phyloP scores from a whole-genome alignment of 2,329 filamentous ascomycete species.

The Sclerotinia glacialis region DNA sequence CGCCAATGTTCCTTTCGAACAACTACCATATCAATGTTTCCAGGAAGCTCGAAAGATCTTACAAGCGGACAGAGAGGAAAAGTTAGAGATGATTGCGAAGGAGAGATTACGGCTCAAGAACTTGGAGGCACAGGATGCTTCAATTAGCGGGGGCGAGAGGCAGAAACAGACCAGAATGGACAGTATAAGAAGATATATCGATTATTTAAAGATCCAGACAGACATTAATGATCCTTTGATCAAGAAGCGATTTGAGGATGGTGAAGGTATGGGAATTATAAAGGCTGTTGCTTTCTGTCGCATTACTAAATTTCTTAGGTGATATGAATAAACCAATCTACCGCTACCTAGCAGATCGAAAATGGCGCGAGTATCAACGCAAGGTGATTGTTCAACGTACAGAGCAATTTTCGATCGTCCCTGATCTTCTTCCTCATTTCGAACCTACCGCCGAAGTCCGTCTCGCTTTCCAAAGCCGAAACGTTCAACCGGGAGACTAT shows the following conservation, averaged over 20 bases:
- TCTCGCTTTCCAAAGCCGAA: conserved; percentile 71
- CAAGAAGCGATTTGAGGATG: conserved; percentile 92
- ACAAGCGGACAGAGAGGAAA: conserved; percentile 74
- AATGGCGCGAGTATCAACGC: conserved; percentile 83
- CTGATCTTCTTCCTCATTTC: conserved; percentile 80
- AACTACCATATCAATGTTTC: conserved; percentile 95
- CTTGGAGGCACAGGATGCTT: conserved; percentile 58
- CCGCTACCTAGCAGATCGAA: conserved; percentile 78
- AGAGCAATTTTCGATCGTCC: conserved; percentile 79
- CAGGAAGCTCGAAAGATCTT: conserved; percentile 89
- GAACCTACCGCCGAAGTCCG: conserved; percentile 77
- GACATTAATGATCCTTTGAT: conserved; percentile 95
- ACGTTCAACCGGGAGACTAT: conserved; percentile 72
- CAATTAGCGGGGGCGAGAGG: conserved; percentile 58
- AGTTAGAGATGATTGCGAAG: conserved; percentile 67
- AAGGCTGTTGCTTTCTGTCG: background rate
- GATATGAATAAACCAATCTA: conserved; percentile 98
- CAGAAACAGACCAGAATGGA: conserved; percentile 65
- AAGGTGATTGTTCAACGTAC: conserved; percentile 82
- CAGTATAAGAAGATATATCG: conserved; percentile 69
- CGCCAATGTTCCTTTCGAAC: conserved; percentile 77
- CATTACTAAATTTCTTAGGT: conserved; percentile 50
- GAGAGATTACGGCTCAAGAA: conserved; percentile 67
- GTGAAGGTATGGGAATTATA: conserved; percentile 60
- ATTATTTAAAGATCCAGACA: conserved; percentile 79